Evolutionary conservation across 129 eudicot genomes (phyloP).

Genomic region (Kitagawia praeruptora): DNA sequence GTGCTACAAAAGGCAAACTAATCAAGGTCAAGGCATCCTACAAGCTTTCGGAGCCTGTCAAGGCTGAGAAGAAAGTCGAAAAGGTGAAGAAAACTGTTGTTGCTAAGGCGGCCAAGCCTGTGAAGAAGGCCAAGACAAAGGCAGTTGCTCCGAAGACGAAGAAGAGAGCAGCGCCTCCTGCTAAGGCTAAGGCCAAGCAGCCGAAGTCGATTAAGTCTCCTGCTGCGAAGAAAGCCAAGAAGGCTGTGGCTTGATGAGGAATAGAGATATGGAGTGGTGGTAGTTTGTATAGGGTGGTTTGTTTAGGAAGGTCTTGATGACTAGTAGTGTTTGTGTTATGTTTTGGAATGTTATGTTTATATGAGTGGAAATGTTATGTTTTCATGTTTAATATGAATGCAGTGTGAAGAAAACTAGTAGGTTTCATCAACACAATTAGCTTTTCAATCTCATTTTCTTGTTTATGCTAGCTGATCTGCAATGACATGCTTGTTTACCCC

Average conservation of each 20-base stretch:
- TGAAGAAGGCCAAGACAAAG: slow-evolving; percentile 24
- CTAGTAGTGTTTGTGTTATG: not conserved
- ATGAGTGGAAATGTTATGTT: too few relatives aligned
- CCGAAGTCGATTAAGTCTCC: slow-evolving; percentile 53
- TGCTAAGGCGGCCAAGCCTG: not conserved
- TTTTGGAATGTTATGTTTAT: not conserved
- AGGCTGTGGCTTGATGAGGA: slow-evolving; percentile 8
- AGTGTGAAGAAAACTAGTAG: too few relatives aligned
- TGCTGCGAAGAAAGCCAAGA: slow-evolving; percentile 53
- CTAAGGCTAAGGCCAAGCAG: slow-evolving; percentile 37
- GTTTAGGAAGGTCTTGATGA: not conserved
- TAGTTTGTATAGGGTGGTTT: not conserved
- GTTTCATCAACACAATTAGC: too few relatives aligned
- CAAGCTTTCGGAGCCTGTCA: slow-evolving; percentile 46
- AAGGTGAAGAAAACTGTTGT: not conserved
- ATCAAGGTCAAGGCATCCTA: slow-evolving; percentile 66
- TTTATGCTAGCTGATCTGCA: too few relatives aligned
- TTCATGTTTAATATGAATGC: too few relatives aligned
- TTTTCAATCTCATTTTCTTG: too few relatives aligned
- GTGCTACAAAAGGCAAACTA: slow-evolving; percentile 52
- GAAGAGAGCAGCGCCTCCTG: slow-evolving; percentile 24
- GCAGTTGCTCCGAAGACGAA: slow-evolving; percentile 1
- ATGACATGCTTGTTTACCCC: too few relatives aligned
- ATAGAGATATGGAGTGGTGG: not conserved
- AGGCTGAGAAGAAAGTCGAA: slow-evolving; percentile 6